Conservation (phyloP, 2,329 filamentous ascomycete species). For the Laburnicola sp. region DNA sequence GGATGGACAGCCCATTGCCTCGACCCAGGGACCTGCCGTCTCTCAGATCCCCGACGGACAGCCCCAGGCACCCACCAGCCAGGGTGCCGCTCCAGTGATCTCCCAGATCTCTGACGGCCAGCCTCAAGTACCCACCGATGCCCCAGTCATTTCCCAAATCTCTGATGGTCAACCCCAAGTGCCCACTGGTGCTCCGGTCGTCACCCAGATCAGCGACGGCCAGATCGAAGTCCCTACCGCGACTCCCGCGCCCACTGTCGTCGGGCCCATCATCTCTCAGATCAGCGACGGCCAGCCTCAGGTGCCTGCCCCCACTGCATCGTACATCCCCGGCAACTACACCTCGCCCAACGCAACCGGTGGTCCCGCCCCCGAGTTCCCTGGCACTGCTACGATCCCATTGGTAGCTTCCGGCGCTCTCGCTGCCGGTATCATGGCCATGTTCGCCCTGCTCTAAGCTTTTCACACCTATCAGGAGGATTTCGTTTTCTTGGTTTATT, state of each 20-base stretch:
- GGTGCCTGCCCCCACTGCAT: slow-evolving; percentile 15
- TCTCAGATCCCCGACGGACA: slow-evolving; percentile 34
- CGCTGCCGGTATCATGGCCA: slow-evolving; percentile 32
- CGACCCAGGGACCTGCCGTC: slow-evolving; percentile 17
- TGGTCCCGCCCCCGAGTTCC: slow-evolving; percentile 27
- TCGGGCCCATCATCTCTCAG: slow-evolving; percentile 9
- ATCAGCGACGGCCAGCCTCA: slow-evolving; percentile 16
- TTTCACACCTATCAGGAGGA: background rate
- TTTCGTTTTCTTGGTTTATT: background rate
- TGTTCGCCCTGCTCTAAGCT: slow-evolving; percentile 37
- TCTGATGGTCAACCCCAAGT: slow-evolving; percentile 27
- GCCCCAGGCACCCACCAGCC: slow-evolving; percentile 12
- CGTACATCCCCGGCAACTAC: slow-evolving; percentile 12
- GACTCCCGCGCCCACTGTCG: background rate
- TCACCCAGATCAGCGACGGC: slow-evolving; percentile 13
- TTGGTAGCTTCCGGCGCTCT: slow-evolving; percentile 29
- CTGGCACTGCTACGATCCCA: slow-evolving; percentile 33
- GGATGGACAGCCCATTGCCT: slow-evolving; percentile 22
- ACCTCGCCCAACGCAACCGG: slow-evolving; percentile 17
- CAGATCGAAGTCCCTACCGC: slow-evolving; percentile 11
- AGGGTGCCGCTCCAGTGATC: background rate
- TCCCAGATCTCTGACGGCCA: slow-evolving; percentile 17
- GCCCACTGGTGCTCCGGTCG: slow-evolving; percentile 14
- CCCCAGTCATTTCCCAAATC: slow-evolving; percentile 24
- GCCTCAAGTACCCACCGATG: slow-evolving; percentile 26